Base-by-base conservation (phyloP, 306 rosid genomes). In the Senna siamea region DNA sequence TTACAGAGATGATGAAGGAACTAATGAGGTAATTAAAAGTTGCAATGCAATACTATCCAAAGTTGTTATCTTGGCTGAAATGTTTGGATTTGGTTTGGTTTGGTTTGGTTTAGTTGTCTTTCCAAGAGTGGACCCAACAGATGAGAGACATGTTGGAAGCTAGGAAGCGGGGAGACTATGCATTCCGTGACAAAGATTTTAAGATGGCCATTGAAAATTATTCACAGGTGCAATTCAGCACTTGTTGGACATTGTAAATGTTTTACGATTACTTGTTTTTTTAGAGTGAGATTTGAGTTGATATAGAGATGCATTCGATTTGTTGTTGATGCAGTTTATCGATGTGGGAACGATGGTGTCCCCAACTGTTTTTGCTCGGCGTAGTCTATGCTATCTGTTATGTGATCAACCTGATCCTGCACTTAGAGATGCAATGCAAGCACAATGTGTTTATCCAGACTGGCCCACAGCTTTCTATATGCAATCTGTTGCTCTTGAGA, bases 71-170 rank as follows among this genome's bases (percentile, higher is more conserved):
- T 56, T 75, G 66, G 50, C 77, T 84, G 17, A 79, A 63, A 76
- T 22, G 40, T 84, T 81, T 72, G 70, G 73, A 43, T 81, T 74
- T 86, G 54, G 57, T 57, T 70, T 67, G 81, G 78, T 81, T 74
- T 86, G 54, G 57, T 57, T 70, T 67, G 81, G 78, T 81, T 70
- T 88, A 94, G 99, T 84, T 94, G 82, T 94, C 99, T 14, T 94
- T 94, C 89, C 99, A 94, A 90, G 99, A 94, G 86, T 94, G 99
- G 99, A 94, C 99, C 59, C 97, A 94, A 82, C 98, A 90, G 80
- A 94, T 90, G 97, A 85, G 95, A 86, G 97, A 94, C 78, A 92
- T 88, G 93, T 82, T 88, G 74, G 99, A 94, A 73, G 97, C 99
- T 46, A 89, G 99, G 81, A 94, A 89, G 81, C 95, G 96, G 4